phyloP scores from a whole-genome alignment of 2,329 filamentous ascomycete genomes.

The Aspergillus sp. region DNA sequence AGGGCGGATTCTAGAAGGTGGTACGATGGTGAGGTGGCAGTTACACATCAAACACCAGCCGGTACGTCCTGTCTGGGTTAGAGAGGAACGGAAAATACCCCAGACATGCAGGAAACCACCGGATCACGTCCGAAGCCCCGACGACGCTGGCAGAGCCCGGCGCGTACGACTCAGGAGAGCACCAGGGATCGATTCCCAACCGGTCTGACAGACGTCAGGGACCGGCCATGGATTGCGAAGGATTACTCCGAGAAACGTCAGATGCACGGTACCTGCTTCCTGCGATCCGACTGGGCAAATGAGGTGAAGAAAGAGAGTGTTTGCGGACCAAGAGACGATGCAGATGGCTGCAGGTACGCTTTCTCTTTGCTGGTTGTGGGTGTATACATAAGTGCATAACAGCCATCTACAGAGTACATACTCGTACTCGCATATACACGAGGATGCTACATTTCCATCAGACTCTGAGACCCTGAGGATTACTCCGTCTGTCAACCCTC shows the following conservation, averaged over 20 bases:
- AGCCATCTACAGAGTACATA: not conserved
- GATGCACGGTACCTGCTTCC: not conserved
- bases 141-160: not conserved
- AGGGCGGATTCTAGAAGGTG: not conserved
- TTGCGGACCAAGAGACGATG: not conserved
- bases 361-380: not conserved
- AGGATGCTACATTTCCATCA: too few relatives aligned
- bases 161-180: not conserved
- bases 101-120: not conserved
- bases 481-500: too few relatives aligned
- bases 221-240: not conserved
- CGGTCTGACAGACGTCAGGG: not conserved
- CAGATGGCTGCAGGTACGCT: not conserved
- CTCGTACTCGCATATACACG: not conserved
- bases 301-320: not conserved
- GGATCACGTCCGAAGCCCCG: not conserved
- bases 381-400: too few relatives aligned
- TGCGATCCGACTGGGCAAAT: not conserved
- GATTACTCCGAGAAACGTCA: conserved; percentile 1
- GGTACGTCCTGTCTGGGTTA: too few relatives aligned
- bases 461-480: too few relatives aligned
- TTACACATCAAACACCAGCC: not conserved
- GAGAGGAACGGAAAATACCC: not conserved
- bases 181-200: not conserved
- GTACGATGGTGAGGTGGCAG: not conserved